A percentile compares a stretch with the other conserved stretches of the same genome.
phyloP scores from a whole-genome alignment of 2,329 filamentous ascomycete species.

The Sporothrix schenckii region DNA sequence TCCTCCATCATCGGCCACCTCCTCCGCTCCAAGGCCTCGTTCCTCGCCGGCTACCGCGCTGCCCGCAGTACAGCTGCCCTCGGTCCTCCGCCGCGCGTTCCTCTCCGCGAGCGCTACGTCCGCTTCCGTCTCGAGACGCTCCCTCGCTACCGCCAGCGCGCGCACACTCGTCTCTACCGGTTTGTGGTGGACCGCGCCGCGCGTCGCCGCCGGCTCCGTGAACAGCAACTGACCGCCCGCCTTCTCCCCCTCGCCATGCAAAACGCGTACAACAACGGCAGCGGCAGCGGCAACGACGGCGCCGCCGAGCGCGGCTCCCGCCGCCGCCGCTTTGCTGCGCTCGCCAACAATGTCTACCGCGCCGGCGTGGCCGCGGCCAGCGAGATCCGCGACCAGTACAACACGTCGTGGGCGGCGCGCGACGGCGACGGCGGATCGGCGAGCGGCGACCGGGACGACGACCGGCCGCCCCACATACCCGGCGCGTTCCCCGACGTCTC shows the following conservation, averaged over 20 bases:
- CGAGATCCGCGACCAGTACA: constrained; percentile 63
- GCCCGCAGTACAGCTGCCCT: neutral
- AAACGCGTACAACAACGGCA: constrained; percentile 36
- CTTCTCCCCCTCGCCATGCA: constrained; percentile 51
- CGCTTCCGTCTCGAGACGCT: constrained; percentile 75
- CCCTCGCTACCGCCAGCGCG: constrained; percentile 67
- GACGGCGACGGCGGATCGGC: constrained; percentile 42
- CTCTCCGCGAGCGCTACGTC: constrained; percentile 66
- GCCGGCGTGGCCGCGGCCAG: constrained; percentile 60
- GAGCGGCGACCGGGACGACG: constrained; percentile 43
- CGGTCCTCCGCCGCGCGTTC: neutral
- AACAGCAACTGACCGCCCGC: constrained; percentile 48
- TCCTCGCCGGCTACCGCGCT: constrained; percentile 22
- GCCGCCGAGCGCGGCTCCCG: constrained; percentile 71
- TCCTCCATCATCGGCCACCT: constrained; percentile 21
- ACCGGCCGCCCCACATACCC: constrained; percentile 59
- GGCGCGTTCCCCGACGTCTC: constrained; percentile 82
- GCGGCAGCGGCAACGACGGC: constrained; percentile 38
- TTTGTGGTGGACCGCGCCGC: constrained; percentile 67
- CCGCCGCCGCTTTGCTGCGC: constrained; percentile 73
- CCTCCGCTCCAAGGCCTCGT: constrained; percentile 12
- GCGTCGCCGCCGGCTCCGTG: constrained; percentile 51
- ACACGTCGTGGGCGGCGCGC: constrained; percentile 48
- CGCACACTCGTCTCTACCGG: constrained; percentile 77
- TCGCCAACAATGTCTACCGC: constrained; percentile 61